phyloP scores from a whole-genome alignment of 106 monocot genomes.

The Apostasia shenzhenica region DNA sequence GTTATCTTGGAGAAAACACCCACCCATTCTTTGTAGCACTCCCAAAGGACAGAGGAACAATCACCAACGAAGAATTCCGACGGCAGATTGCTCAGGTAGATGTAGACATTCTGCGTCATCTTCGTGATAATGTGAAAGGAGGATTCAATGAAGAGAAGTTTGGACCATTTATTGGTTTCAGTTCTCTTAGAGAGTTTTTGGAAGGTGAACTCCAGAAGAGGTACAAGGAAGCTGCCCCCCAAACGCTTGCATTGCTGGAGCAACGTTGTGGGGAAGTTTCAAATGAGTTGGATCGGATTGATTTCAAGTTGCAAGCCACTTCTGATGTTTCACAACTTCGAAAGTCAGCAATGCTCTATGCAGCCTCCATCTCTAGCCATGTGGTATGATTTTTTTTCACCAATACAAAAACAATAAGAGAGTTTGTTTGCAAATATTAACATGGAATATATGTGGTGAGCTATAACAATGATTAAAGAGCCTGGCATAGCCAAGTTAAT shows the following conservation, averaged over 20 bases:
- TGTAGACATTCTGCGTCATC: conserved; percentile 56
- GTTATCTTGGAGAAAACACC: conserved; percentile 89
- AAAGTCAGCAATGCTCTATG: conserved; percentile 77
- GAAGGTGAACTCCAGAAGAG: conserved; percentile 91
- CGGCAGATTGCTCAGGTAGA: conserved; percentile 94
- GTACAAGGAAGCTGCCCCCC: conserved; percentile 95
- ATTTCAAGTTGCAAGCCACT: conserved; percentile 74
- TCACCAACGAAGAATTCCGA: conserved; percentile 92
- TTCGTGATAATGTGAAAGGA: conserved; percentile 77
- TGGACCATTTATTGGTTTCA: conserved; percentile 72
- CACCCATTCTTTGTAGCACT: conserved; percentile 94
- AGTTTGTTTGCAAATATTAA: not conserved
- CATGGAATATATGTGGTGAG: not conserved
- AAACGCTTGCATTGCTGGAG: conserved; percentile 90
- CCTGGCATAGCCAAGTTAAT: not conserved
- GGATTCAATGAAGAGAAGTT: conserved; percentile 96
- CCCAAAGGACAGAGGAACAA: conserved; percentile 80
- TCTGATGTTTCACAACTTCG: conserved; percentile 85
- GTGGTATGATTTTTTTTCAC: conserved; percentile 40
- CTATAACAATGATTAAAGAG: not conserved
- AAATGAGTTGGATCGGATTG: conserved; percentile 50
- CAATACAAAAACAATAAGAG: not conserved
- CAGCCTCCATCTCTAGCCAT: conserved; percentile 79
- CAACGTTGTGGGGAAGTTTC: conserved; percentile 79
- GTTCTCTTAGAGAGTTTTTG: conserved; percentile 59